These are phyloP conservation scores for Acer yangbiense DNA, from an alignment of 345 rosid species.

Conservation along the genomic window DNA sequence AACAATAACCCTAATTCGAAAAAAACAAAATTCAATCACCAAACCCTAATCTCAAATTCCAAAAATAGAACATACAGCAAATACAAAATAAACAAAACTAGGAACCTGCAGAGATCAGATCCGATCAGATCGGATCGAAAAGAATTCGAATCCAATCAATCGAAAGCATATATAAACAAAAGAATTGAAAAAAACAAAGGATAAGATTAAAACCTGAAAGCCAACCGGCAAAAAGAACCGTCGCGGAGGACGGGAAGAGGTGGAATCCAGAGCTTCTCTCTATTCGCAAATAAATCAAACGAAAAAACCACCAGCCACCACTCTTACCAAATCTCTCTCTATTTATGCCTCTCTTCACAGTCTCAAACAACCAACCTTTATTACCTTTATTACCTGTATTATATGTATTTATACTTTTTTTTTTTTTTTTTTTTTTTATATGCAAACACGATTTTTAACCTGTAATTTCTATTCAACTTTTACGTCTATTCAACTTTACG, in stretches of 20 bases:
- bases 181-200: neutral
- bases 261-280: conserved; percentile 66
- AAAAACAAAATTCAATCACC: neutral
- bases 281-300: conserved; percentile 11
- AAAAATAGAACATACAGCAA: neutral
- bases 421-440: no score
- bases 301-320: neutral
- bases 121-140: conserved; percentile 25
- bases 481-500: no score
- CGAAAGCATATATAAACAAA: neutral
- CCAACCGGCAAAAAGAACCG: conserved; percentile 78
- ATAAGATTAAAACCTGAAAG: conserved; percentile 47
- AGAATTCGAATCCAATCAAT: neutral
- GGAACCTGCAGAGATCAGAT: neutral
- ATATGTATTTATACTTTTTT: no score
- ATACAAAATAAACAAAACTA: neutral
- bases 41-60: neutral
- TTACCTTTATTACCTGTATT: neutral
- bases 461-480: no score
- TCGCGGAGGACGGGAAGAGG: conserved; percentile 70
- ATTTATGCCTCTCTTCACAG: neutral
- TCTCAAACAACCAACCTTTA: neutral
- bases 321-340: neutral
- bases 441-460: no score
- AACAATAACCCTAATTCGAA: no score